Percentiles rank a stretch among this genome's conserved stretches.
These are phyloP conservation scores for Leccinellum luteum DNA, from an alignment of 768 basidiomycete species.

Conservation along the genomic window DNA sequence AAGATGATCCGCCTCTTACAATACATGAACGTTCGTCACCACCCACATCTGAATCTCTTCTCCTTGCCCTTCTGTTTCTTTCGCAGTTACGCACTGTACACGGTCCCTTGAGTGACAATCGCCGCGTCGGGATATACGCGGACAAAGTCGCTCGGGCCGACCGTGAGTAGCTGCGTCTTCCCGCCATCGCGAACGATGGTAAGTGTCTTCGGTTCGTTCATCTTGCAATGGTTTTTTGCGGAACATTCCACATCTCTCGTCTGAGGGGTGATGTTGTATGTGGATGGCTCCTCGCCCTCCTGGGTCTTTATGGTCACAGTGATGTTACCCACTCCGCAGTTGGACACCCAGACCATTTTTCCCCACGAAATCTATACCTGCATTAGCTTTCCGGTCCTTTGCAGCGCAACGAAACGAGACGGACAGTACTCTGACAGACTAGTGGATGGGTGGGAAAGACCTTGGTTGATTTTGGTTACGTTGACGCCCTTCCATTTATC, in stretches of 20 bases:
- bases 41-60: neutral
- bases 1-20: neutral
- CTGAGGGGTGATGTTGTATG: conserved; percentile 1
- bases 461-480: neutral
- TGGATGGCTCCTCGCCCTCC: neutral
- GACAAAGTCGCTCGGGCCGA: conserved; percentile 16
- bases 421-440: neutral
- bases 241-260: neutral
- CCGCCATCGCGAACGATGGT: conserved; percentile 4
- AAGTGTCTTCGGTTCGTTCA: conserved; percentile 8
- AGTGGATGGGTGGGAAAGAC: neutral
- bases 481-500: neutral
- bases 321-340: neutral
- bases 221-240: conserved; percentile 9
- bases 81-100: neutral
- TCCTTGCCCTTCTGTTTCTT: neutral
- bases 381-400: neutral
- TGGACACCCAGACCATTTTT: conserved; percentile 21
- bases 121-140: conserved; percentile 11
- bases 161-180: conserved; percentile 8
- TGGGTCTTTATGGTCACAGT: conserved; percentile 5
- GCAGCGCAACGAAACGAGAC: neutral
- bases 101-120: conserved; percentile 10
- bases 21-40: neutral
- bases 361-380: neutral